Evolutionary conservation across 768 basidiomycete species (phyloP), one percentile per base, ranked within the genome.

Genomic region (Glaciozyma martinii): DNA sequence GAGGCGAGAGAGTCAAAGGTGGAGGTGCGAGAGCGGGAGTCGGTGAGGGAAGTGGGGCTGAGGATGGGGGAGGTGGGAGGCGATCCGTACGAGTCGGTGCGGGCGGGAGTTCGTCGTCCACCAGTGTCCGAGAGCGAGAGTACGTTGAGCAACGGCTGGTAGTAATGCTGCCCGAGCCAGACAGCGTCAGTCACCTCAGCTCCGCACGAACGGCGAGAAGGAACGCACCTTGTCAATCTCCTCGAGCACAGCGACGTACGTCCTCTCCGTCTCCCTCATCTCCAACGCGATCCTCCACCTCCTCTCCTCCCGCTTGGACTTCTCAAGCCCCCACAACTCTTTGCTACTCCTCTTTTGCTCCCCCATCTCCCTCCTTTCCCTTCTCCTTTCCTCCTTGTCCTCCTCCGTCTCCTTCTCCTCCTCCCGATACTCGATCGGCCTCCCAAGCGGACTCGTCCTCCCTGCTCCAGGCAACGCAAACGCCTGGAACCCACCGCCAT

Each of bases 211-310:
- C 21, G 43, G 32, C 19, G 32, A 19, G 13, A 40, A 23, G 12
- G 5, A 29, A 46, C 61, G 29, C 40, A 71, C 71, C 6, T 47
- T 54, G 27, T 74, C 66, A 23, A 74, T 66, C 40, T 66, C 61
- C n/a, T 70, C 60, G n/a, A 74, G 56, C 0, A 69, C 66, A 13
- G 15, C 44, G 0, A 73, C 66, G 44, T 71, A 74, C 3, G 60
- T 56, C 43, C 60, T 46, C 62, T 74, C 73, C 21, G 72, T 71
- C 33, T 73, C 66, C 32, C 65, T 42, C 21, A 74, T 46, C 61
- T 74, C 73, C 46, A 62, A 46, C 2, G 66, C 65, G 8, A 74
- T 65, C 42, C 65, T 47, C 60, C 59, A 59, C 44, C 67, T 58
- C 57, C 57, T 61, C 29, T 67, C 66, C 25, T 44, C 60, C 42